Base-by-base conservation (phyloP, 1,284 basidiomycete species). In the Ceratobasidium sp. region DNA sequence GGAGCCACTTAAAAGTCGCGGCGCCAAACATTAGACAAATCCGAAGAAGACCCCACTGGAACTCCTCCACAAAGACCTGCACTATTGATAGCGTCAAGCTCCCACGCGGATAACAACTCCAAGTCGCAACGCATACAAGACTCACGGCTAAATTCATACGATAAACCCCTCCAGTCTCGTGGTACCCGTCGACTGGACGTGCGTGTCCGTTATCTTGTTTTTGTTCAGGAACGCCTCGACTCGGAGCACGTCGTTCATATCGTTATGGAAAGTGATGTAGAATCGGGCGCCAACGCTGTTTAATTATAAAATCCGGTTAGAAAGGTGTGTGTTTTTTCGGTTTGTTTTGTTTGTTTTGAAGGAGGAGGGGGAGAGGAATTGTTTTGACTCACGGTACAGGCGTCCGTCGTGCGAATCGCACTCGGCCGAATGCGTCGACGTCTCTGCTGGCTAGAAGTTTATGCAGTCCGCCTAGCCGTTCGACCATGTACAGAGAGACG, bases 211-310 rank as follows among this genome's bases (percentile, higher is more conserved):
- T 3, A 75, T 48, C 48, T 40, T 61, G 48, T 75, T 64, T 23
- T 61, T 28, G 26, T 75, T 75, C 48, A 62, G 33, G 26, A 75
- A 75, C 23, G 71, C 71, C 40, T 75, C 61, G 50, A 75, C 71
- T 5, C 71, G 71, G 20, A 75, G 59, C 3, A 65, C 38, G 4
- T 44, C 33, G 48, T 64, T 12, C 71, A 75, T 48, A 26, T 75
- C 71, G 50, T 75, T 75, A 48, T 75, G 71, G 33, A 75, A 75
- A 12, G 61, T 48, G 59, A 75, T 75, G 71, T 75, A 75, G 50
- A 75, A 75, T 3, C 71, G 71, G 23, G 71, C 71, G 2, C 71
- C 71, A 23, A 40, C 46, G 33, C 71, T 75, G 50, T 42, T 23
- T 52, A 10, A 13, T 48, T 6, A 59, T 3, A 38, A 4, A 44